phyloP scores from a whole-genome alignment of 306 rosid species.

The Abrus pulchellus region DNA sequence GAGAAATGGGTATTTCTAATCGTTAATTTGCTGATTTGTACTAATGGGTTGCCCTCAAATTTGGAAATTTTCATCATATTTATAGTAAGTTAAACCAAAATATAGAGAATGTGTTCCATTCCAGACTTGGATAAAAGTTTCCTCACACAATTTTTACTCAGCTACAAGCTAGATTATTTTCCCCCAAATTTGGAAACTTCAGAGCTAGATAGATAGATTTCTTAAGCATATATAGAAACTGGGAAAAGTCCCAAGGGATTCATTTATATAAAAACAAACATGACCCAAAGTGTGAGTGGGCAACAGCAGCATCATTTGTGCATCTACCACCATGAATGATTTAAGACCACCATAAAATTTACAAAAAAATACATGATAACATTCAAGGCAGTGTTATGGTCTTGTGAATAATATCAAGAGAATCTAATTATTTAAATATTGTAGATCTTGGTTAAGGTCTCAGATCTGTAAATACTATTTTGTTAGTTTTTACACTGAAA shows the following conservation, averaged over 20 bases:
- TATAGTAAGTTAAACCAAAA: background rate
- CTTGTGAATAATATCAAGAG: too few relatives aligned
- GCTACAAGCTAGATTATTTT: background rate
- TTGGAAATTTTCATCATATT: background rate
- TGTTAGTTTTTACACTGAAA: too few relatives aligned
- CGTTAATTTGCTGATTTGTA: background rate
- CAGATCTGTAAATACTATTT: too few relatives aligned
- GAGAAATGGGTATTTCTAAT: background rate
- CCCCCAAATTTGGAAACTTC: background rate
- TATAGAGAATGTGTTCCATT: background rate
- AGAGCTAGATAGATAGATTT: background rate
- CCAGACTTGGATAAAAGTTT: background rate
- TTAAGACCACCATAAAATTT: too few relatives aligned
- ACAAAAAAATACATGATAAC: too few relatives aligned
- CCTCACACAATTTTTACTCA: background rate
- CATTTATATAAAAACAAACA: background rate
- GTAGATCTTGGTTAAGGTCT: too few relatives aligned
- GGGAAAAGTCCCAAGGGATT: background rate
- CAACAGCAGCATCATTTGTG: background rate
- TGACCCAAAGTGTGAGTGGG: background rate
- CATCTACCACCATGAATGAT: background rate
- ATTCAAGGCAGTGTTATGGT: too few relatives aligned
- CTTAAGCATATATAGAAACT: background rate
- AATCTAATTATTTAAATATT: too few relatives aligned
- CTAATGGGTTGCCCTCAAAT: conserved; percentile 1